Percentiles rank a stretch among this genome's conserved stretches.
Conservation (phyloP, 2,329 filamentous ascomycete species). For the Diaporthe longicolla region DNA sequence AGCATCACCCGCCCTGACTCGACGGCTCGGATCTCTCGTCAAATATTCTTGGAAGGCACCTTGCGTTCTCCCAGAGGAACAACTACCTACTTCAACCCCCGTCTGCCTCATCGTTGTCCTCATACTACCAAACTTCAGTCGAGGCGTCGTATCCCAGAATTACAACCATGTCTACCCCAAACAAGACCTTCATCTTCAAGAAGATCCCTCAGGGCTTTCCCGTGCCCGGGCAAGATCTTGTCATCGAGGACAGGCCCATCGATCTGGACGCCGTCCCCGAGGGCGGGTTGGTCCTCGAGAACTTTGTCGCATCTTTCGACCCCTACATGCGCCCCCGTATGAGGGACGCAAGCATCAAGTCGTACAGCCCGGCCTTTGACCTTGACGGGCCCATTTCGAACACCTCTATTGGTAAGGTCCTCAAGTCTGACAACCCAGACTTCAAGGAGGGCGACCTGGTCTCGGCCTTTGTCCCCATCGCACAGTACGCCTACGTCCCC, state of each 20-base stretch:
- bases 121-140: constrained; percentile 60
- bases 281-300: constrained; percentile 78
- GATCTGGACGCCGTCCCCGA: constrained; percentile 74
- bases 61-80: background rate
- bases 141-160: constrained; percentile 74
- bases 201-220: constrained; percentile 76
- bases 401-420: constrained; percentile 74
- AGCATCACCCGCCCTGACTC: constrained; percentile 11
- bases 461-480: constrained; percentile 68
- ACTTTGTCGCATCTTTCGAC: constrained; percentile 83
- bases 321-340: constrained; percentile 88
- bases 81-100: too few relatives aligned
- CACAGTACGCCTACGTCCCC: constrained; percentile 76
- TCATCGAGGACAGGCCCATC: constrained; percentile 75
- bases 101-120: too few relatives aligned
- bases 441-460: constrained; percentile 79
- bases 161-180: constrained; percentile 59
- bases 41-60: background rate
- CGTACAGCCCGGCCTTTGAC: constrained; percentile 75
- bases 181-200: constrained; percentile 84
- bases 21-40: background rate
- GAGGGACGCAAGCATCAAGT: constrained; percentile 74
- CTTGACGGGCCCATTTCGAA: constrained; percentile 76
- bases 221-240: constrained; percentile 78
- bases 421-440: constrained; percentile 74